Conservation (phyloP, 2,329 filamentous ascomycete genomes). For the Mycosphaerella sp. region DNA sequence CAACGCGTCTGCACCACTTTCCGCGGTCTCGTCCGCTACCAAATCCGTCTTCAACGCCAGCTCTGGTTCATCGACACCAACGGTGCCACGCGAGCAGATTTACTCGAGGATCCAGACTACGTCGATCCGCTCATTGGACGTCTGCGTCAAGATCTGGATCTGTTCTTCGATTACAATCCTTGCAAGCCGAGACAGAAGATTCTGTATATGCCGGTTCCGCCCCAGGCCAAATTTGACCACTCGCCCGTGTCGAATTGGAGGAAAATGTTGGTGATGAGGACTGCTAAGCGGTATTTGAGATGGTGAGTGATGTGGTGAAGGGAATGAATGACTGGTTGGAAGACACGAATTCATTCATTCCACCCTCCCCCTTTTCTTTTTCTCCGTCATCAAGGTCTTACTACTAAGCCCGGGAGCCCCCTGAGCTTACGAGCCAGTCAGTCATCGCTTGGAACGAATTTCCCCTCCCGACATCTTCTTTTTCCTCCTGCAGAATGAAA, state of each 20-base stretch:
- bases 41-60: slow-evolving; percentile 3
- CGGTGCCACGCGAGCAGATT: neutral
- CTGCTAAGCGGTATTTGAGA: neutral
- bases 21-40: neutral
- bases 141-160: neutral
- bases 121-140: neutral
- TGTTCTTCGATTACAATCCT: neutral
- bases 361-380: too few relatives aligned
- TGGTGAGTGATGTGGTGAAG: neutral
- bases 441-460: too few relatives aligned
- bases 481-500: too few relatives aligned
- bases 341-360: too few relatives aligned
- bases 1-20: neutral
- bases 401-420: too few relatives aligned
- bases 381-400: too few relatives aligned
- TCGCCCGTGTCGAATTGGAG: slow-evolving; percentile 1
- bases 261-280: slow-evolving; percentile 6
- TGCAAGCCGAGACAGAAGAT: neutral
- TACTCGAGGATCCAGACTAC: neutral
- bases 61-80: slow-evolving; percentile 1
- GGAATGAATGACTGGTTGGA: too few relatives aligned
- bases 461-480: too few relatives aligned
- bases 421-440: too few relatives aligned
- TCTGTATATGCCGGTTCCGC: neutral
- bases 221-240: neutral